A percentile compares a stretch with the other conserved stretches of the same genome.
These are phyloP conservation scores for Thalassiosira exigua DNA, from an alignment of 352 stramenopile species.

Conservation along the genomic window DNA sequence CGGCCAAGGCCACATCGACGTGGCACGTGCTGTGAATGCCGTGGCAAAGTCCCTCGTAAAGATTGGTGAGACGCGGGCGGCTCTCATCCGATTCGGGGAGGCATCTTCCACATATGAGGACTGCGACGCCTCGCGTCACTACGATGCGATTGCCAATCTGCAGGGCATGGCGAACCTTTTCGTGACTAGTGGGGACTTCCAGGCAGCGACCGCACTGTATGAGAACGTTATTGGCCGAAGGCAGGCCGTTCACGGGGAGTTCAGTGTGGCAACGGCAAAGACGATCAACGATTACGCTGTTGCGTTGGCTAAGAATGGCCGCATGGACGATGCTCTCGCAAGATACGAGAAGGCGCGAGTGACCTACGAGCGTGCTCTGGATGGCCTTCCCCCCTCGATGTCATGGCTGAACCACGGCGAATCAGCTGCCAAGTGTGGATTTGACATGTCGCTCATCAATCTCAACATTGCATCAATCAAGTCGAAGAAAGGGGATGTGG, in stretches of 20 bases:
- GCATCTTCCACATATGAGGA: constrained; percentile 79
- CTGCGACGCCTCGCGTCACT: constrained; percentile 77
- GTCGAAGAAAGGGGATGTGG: constrained; percentile 80
- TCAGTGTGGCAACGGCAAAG: constrained; percentile 75
- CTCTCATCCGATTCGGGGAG: constrained; percentile 79
- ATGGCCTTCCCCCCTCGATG: constrained; percentile 59
- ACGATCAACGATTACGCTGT: constrained; percentile 85
- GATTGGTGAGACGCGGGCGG: constrained; percentile 71
- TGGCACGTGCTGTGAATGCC: constrained; percentile 70
- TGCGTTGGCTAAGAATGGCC: constrained; percentile 80
- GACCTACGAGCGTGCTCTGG: constrained; percentile 69
- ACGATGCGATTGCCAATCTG: constrained; percentile 82
- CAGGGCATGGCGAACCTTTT: constrained; percentile 80
- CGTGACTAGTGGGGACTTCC: constrained; percentile 79
- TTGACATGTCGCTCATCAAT: constrained; percentile 83
- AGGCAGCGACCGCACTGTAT: constrained; percentile 77
- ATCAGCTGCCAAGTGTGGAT: constrained; percentile 82
- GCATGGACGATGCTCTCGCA: constrained; percentile 78
- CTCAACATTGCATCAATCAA: constrained; percentile 85
- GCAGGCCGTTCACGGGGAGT: constrained; percentile 71
- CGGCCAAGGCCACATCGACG: constrained; percentile 69
- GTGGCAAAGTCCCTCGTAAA: constrained; percentile 79
- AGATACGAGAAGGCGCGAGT: constrained; percentile 77
- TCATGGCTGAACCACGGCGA: constrained; percentile 68
- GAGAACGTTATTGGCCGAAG: constrained; percentile 83